A percentile compares a stretch with the other conserved stretches of the same genome.
These are phyloP conservation scores for Heterobasidion irregulare DNA, from an alignment of 1,284 basidiomycete genomes.

Conservation along the genomic window DNA sequence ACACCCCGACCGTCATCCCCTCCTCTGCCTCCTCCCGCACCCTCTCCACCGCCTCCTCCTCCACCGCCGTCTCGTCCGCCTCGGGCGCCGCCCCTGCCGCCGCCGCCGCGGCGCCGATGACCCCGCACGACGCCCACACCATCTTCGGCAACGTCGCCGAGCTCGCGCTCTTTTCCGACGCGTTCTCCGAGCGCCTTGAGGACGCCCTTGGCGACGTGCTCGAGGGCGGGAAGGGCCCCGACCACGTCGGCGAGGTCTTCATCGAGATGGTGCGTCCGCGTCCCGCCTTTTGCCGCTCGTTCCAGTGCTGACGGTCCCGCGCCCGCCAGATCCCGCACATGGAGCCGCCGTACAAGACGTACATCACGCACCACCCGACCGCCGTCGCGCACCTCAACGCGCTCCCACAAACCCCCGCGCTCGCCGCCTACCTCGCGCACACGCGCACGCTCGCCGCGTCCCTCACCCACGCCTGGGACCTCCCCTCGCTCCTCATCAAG, in stretches of 20 bases:
- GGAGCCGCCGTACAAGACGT: constrained; percentile 74
- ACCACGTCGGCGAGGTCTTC: constrained; percentile 76
- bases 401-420: constrained; percentile 46
- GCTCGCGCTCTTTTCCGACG: constrained; percentile 64
- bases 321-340: constrained; percentile 62
- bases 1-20: background rate
- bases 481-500: constrained; percentile 83
- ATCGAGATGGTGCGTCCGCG: constrained; percentile 60
- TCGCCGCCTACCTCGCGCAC: constrained; percentile 59
- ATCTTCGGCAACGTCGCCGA: constrained; percentile 80
- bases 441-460: constrained; percentile 63
- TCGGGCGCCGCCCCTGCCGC: background rate
- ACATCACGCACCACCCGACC: constrained; percentile 80
- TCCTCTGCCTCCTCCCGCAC: background rate
- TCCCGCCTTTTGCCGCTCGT: constrained; percentile 10
- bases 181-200: constrained; percentile 53
- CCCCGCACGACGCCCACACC: constrained; percentile 58
- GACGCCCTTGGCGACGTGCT: constrained; percentile 45
- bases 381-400: constrained; percentile 65
- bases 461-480: constrained; percentile 88
- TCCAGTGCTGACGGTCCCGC: constrained; percentile 12
- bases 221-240: constrained; percentile 50
- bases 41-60: background rate
- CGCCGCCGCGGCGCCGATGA: constrained; percentile 43
- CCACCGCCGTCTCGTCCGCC: background rate